phyloP scores from a whole-genome alignment of 495 filamentous ascomycete species.

The Monascus purpureus region DNA sequence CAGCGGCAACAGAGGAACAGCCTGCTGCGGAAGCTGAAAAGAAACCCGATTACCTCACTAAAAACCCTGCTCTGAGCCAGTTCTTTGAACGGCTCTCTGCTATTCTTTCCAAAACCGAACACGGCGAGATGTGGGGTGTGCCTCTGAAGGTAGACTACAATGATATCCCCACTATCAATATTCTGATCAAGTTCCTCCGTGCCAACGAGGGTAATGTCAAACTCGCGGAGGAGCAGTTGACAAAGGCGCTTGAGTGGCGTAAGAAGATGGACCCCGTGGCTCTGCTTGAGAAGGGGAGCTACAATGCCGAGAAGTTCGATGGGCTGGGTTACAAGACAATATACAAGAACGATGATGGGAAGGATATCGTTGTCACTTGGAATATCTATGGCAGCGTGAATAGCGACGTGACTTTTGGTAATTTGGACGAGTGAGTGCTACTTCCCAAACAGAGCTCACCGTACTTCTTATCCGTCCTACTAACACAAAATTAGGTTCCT shows the following conservation, averaged over 20 bases:
- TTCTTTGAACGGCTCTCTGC: slow-evolving; percentile 25
- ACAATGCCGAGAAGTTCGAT: slow-evolving; percentile 35
- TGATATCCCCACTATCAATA: slow-evolving; percentile 60
- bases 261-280: slow-evolving; percentile 42
- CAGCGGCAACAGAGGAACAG: background rate
- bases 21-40: slow-evolving; percentile 4
- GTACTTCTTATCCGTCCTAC: background rate
- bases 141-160: slow-evolving; percentile 30
- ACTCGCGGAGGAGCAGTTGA: slow-evolving; percentile 61
- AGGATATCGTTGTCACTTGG: slow-evolving; percentile 50
- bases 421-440: slow-evolving; percentile 55
- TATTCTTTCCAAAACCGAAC: slow-evolving; percentile 33
- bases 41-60: slow-evolving; percentile 24
- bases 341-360: slow-evolving; percentile 27
- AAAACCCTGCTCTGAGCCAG: slow-evolving; percentile 19
- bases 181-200: slow-evolving; percentile 83
- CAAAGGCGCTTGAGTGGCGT: slow-evolving; percentile 67
- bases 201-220: slow-evolving; percentile 65
- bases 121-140: slow-evolving; percentile 73
- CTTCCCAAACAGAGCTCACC: background rate
- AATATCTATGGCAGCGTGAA: slow-evolving; percentile 79
- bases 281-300: slow-evolving; percentile 28
- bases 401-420: slow-evolving; percentile 58
- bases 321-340: slow-evolving; percentile 41
- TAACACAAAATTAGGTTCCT: slow-evolving; percentile 46